Percentiles rank a stretch among this genome's conserved stretches.
Conservation (phyloP, 371 early-diverging fungal genomes). For the Lichtheimia corymbifera region DNA sequence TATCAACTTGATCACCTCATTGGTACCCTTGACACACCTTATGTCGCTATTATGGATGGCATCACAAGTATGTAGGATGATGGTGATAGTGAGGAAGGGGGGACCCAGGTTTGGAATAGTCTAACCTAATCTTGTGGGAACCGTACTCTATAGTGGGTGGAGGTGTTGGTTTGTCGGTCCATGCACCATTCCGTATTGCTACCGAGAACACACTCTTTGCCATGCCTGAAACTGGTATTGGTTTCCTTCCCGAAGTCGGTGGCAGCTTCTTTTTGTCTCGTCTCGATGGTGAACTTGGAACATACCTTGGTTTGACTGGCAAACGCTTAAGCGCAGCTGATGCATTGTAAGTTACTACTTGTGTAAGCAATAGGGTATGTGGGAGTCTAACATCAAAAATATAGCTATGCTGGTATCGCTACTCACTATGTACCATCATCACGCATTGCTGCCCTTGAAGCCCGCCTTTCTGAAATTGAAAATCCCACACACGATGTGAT, state of each 20-base stretch:
- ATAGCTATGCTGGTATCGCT: slow-evolving; percentile 61
- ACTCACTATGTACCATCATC: slow-evolving; percentile 95
- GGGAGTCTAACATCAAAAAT: background rate
- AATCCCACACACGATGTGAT: slow-evolving; percentile 79
- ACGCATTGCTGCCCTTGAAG: slow-evolving; percentile 78
- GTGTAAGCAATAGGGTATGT: background rate
- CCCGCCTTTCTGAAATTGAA: slow-evolving; percentile 83
- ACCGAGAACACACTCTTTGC: slow-evolving; percentile 93
- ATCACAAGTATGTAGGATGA: slow-evolving; percentile 77
- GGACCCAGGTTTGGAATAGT: background rate
- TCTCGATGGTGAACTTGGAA: slow-evolving; percentile 91
- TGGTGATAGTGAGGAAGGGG: background rate
- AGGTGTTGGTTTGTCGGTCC: slow-evolving; percentile 94
- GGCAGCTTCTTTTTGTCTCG: slow-evolving; percentile 93
- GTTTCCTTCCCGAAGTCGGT: slow-evolving; percentile 96
- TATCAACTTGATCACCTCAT: slow-evolving; percentile 92
- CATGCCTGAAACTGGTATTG: slow-evolving; percentile 96
- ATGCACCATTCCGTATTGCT: slow-evolving; percentile 95
- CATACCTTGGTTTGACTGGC: slow-evolving; percentile 93
- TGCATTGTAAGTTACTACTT: slow-evolving; percentile 64
- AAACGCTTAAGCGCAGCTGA: slow-evolving; percentile 79
- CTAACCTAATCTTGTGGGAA: background rate
- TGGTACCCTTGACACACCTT: slow-evolving; percentile 84
- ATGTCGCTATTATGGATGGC: slow-evolving; percentile 89
- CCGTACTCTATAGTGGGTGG: slow-evolving; percentile 80